Conservation (phyloP, 768 basidiomycete genomes). For the Lactarius akahatsu region DNA sequence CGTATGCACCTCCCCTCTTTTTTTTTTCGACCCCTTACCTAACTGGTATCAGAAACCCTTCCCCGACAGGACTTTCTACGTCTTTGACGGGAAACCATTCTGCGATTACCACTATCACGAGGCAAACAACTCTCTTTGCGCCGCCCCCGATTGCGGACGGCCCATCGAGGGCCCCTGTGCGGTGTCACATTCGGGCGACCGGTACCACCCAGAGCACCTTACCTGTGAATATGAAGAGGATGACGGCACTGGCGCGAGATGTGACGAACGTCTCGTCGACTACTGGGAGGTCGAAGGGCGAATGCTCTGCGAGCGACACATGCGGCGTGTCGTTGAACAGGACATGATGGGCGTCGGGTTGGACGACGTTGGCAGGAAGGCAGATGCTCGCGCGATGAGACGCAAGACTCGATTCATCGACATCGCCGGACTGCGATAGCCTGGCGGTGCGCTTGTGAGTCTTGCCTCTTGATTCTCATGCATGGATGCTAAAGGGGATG, state of each 20-base stretch:
- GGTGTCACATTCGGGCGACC: slow-evolving; percentile 73
- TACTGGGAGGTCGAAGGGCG: slow-evolving; percentile 88
- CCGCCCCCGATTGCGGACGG: slow-evolving; percentile 71
- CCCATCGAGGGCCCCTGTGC: slow-evolving; percentile 95
- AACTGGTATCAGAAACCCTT: slow-evolving; percentile 65
- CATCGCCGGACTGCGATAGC: slow-evolving; percentile 39
- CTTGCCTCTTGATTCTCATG: background rate
- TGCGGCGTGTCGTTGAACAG: slow-evolving; percentile 36
- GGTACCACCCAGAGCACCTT: slow-evolving; percentile 89
- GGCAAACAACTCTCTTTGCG: slow-evolving; percentile 85
- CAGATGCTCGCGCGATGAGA: slow-evolving; percentile 59
- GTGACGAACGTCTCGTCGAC: slow-evolving; percentile 64
- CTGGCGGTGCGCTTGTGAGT: slow-evolving; percentile 4
- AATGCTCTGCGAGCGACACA: slow-evolving; percentile 87
- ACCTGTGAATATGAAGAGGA: slow-evolving; percentile 63
- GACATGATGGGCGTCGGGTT: slow-evolving; percentile 29
- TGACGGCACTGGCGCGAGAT: slow-evolving; percentile 35
- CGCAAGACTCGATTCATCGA: slow-evolving; percentile 82
- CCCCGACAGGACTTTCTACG: slow-evolving; percentile 90
- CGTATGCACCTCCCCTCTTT: slow-evolving; percentile 40
- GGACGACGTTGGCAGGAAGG: slow-evolving; percentile 28
- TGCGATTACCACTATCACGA: slow-evolving; percentile 95
- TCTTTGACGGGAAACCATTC: slow-evolving; percentile 84
- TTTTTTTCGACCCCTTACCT: slow-evolving; percentile 14
- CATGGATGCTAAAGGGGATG: background rate